Base-by-base conservation (phyloP, 805 yeast species). In the Tetrapisispora iriomotensis region DNA sequence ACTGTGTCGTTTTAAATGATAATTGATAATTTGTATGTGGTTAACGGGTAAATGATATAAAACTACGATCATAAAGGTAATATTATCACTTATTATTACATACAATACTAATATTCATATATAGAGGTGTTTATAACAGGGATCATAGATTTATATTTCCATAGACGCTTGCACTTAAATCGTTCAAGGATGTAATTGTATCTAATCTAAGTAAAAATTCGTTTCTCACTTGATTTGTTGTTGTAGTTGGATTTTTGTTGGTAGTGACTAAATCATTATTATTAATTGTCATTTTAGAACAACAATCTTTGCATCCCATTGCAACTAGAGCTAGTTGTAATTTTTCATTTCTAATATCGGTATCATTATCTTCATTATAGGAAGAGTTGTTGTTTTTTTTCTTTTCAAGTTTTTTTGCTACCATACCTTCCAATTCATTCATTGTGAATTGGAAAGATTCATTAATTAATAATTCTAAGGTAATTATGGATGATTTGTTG, bases 141-240 rank as follows among this genome's bases (percentile, higher is more conserved):
- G 6, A n/a, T 33, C 41, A 48, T 14, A 53, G 43, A 20, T 55
- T 53, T 49, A 82, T 84, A 53, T 86, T 86, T 15, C 95, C 81
- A 59, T 88, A 88, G 8, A 88, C 88, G 48, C 86, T 72, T 4
- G 96, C 96, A 62, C 95, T 80, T 48, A 88, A 71, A 44, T 86
- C 95, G 47, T 84, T 94, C 41, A 88, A 69, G 46, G 79, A 86
- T 4, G 46, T 43, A 3, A 54, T 44, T 8, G 53, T 32, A 34
- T 58, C 57, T 12, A 58, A 39, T 15, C 50, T 42, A 32, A 50
- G 42, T 23, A 56, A 29, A 29, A 40, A 50, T 26, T 46, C 44
- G 39, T 56, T 57, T 29, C 48, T 49, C 45, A 43, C 42, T n/a
- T n/a, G n/a, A n/a, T n/a, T n/a, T 2, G 28, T 33, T 23, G 22